Base-by-base conservation (phyloP, 2,329 filamentous ascomycete species). In the Scytalidium sp. region DNA sequence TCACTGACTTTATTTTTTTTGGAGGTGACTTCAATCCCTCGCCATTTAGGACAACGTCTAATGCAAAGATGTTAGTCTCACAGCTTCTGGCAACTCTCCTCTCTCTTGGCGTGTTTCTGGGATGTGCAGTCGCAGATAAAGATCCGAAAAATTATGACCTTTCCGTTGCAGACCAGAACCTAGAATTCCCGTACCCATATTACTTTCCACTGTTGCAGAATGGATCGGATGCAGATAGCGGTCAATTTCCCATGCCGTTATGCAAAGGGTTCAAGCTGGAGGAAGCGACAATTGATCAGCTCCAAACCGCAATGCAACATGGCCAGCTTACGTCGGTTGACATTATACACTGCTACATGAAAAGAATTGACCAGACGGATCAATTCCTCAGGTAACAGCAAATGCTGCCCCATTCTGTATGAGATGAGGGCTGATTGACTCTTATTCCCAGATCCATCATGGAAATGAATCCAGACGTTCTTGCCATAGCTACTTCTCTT, bases 261-360 rank as follows among this genome's bases (percentile, higher is more conserved):
- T 90, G 87, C 64, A 67, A 78, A 49, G 77, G 75, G 9, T 75
- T 87, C 56, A 69, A 72, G 43, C 70, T 90, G 15, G 83, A 88
- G 65, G 86, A 90, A 63, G 84, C 84, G 15, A 84, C 80, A 6
- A 85, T 90, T 53, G 83, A 87, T 54, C 69, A 85, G 52, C 76
- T 91, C 59, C 85, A 88, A 59, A 60, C 67, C 3, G 76, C 77
- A 23, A 74, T 89, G 74, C 57, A 57, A 6, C 65, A 66, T n/a
- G 79, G 80, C 3, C 69, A 62, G 10, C 66, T 88, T 51, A 85
- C 79, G 0, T 79, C 76, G 17, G 74, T 78, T 20, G 72, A 86
- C 53, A 69, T 88, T 19, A 71, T 80, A 8, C 60, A 67, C n/a
- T 88, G 84, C 68, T 88, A 88, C 64, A 60, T 86, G 32, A 70